Conservation (phyloP, 257 asterid genomes). For the Fraxinus quadrangulata region DNA sequence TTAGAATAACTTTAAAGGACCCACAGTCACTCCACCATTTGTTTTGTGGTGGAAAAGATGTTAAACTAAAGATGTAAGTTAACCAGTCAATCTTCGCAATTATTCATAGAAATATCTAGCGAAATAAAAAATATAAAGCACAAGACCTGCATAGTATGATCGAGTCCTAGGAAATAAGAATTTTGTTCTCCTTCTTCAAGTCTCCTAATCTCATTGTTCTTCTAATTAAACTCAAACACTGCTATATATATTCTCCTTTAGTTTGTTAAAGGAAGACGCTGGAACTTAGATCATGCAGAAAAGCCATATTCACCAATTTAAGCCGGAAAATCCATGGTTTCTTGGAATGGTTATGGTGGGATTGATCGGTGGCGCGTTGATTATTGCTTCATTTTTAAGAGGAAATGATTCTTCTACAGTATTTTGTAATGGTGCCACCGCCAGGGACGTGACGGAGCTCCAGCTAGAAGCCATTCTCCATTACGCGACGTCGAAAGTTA, state of each 20-base stretch:
- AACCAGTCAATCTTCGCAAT: not conserved
- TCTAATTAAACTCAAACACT: not conserved
- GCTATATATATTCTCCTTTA: not conserved
- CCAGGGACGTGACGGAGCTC: conserved; percentile 21
- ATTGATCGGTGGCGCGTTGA: conserved; percentile 43
- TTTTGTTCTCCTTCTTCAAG: not conserved
- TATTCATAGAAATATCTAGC: not conserved
- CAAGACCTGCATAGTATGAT: not conserved
- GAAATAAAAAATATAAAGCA: too few species aligned
- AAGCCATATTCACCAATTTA: conserved; percentile 21
- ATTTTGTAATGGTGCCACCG: conserved; percentile 21
- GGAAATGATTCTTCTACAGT: conserved; percentile 22
- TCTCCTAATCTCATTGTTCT: not conserved
- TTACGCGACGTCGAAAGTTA: conserved; percentile 58
- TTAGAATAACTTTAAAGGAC: too few species aligned
- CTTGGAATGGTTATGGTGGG: conserved; percentile 40
- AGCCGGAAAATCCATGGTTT: conserved; percentile 41
- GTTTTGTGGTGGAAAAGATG: not conserved
- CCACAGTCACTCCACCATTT: too few species aligned
- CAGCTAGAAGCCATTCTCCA: conserved; percentile 51
- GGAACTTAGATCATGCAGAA: conserved; percentile 39
- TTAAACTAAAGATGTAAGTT: not conserved
- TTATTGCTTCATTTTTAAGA: conserved; percentile 23
- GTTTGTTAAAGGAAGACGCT: not conserved
- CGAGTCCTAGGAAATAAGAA: not conserved